These are phyloP conservation scores for Salix exigua DNA, from an alignment of 345 rosid species.

Conservation along the genomic window DNA sequence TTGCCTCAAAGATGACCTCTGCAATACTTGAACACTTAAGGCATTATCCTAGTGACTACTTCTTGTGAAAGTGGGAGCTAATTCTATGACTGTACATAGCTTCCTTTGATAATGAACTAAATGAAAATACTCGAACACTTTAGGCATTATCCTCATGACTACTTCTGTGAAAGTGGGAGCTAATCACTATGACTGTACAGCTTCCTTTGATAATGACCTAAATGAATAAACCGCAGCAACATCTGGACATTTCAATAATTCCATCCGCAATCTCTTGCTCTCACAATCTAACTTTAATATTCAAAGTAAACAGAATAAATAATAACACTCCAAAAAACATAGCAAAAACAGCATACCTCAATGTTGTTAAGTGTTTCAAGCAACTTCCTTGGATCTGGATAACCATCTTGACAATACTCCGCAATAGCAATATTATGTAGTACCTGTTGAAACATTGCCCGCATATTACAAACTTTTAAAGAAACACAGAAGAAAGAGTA, in stretches of 20 bases:
- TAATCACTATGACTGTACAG: too few relatives aligned
- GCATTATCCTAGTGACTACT: not conserved
- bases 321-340: not conserved
- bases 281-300: not conserved
- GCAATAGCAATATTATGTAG: constrained; percentile 86
- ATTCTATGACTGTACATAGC: not conserved
- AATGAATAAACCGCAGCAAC: not conserved
- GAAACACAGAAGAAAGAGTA: not conserved
- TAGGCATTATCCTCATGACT: too few relatives aligned
- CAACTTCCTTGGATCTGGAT: constrained; percentile 70
- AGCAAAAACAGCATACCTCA: constrained; percentile 47
- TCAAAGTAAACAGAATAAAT: not conserved
- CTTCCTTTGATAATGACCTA: too few relatives aligned
- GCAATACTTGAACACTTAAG: not conserved
- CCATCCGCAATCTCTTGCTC: not conserved
- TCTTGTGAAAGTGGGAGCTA: not conserved
- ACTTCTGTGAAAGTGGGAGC: too few relatives aligned
- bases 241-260: not conserved
- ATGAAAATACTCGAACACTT: not conserved
- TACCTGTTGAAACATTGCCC: constrained; percentile 42
- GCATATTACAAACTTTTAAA: constrained; percentile 18
- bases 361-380: constrained; percentile 62
- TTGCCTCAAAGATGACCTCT: not conserved
- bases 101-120: not conserved
- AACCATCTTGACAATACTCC: constrained; percentile 66